A percentile compares a stretch with the other conserved stretches of the same genome.
These are phyloP conservation scores for Sisymbrium altissimum DNA, from an alignment of 345 rosid species.

Conservation along the genomic window DNA sequence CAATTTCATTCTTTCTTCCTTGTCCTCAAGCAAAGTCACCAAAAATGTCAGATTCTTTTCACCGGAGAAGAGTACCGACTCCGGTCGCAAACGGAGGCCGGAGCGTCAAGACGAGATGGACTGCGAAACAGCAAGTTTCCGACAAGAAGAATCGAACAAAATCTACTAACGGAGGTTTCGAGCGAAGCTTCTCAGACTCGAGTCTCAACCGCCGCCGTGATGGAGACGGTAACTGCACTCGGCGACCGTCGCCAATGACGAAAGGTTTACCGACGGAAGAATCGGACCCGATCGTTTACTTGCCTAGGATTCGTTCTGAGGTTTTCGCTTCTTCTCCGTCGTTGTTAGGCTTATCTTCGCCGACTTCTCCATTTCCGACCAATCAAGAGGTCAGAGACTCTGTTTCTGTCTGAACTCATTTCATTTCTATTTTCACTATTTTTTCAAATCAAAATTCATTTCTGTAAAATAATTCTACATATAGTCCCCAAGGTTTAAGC, in stretches of 20 bases:
- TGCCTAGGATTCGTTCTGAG: constrained; percentile 46
- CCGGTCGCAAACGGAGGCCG: constrained; percentile 31
- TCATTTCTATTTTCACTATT: not conserved
- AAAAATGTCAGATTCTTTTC: constrained; percentile 7
- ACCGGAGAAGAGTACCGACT: constrained; percentile 33
- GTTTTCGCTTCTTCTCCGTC: constrained; percentile 35
- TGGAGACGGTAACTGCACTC: constrained; percentile 3
- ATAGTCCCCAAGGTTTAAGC: not conserved
- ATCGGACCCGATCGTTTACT: constrained; percentile 9
- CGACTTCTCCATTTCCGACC: constrained; percentile 35
- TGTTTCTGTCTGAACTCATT: not conserved
- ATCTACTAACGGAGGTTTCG: constrained; percentile 30
- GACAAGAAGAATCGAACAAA: constrained; percentile 29
- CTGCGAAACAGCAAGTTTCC: constrained; percentile 26
- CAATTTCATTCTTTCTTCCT: not conserved
- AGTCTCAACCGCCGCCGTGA: constrained; percentile 29
- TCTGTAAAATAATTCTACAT: not conserved
- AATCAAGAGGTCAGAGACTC: constrained; percentile 44
- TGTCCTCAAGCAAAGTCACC: not conserved
- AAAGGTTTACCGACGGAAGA: constrained; percentile 12
- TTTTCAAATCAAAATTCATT: not conserved
- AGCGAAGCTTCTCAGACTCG: constrained; percentile 71
- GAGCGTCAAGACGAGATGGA: constrained; percentile 21
- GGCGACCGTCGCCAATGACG: constrained; percentile 16
- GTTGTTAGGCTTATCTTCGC: constrained; percentile 40